Evolutionary conservation across 2,329 filamentous ascomycete species (phyloP).

Genomic region (Lachnellula occidentalis): DNA sequence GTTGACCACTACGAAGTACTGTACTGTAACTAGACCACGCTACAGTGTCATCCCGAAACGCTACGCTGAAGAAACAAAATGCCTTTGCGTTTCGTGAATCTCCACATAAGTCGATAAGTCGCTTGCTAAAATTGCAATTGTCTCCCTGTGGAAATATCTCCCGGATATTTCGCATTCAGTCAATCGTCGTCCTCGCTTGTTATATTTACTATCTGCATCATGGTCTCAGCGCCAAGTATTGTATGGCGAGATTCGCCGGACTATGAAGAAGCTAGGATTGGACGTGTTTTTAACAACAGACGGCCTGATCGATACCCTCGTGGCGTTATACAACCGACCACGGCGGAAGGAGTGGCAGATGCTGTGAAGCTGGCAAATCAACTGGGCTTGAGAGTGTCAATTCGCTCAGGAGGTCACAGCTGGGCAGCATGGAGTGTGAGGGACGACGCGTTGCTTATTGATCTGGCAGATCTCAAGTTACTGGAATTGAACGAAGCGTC

Average conservation of each 20-base stretch:
- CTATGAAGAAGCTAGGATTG: conserved; percentile 36
- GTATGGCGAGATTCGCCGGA: neutral
- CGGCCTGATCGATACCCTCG: conserved; percentile 36
- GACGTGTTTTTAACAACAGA: conserved; percentile 42
- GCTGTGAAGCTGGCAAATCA: conserved; percentile 36
- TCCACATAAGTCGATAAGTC: neutral
- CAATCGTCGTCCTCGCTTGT: neutral
- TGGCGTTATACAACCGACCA: conserved; percentile 37
- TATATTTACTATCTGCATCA: neutral
- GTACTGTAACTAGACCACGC: too few relatives aligned
- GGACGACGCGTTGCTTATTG: conserved; percentile 40
- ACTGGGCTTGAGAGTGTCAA: conserved; percentile 35
- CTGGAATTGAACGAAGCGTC: conserved; percentile 37
- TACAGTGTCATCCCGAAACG: too few relatives aligned
- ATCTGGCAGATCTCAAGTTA: conserved; percentile 34
- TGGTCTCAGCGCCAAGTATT: neutral
- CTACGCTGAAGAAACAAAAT: too few relatives aligned
- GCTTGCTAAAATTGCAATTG: neutral
- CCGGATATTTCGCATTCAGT: neutral
- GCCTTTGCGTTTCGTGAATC: too few relatives aligned
- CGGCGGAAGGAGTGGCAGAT: conserved; percentile 32
- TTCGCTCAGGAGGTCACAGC: conserved; percentile 44
- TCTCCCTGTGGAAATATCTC: neutral
- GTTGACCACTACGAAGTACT: too few relatives aligned
- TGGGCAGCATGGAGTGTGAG: conserved; percentile 46